Evolutionary conservation across 805 yeast species (phyloP).

Genomic region (Yamadazyma laniorum): DNA sequence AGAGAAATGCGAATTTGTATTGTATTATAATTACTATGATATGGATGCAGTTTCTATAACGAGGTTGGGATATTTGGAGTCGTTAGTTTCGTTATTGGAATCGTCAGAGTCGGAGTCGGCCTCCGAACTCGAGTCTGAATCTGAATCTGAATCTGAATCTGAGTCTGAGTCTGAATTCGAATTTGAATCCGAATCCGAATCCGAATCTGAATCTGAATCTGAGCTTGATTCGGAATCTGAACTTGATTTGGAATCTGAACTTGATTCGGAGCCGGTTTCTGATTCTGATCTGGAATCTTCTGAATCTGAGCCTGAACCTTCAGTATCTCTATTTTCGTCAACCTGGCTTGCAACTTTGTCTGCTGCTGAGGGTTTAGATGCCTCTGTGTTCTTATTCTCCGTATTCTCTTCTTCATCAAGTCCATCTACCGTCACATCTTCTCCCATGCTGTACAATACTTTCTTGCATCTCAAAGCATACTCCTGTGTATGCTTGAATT

Average conservation of each 20-base stretch:
- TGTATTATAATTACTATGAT: too few relatives aligned
- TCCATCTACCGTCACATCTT: conserved; percentile 10
- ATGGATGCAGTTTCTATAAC: conserved; percentile 8
- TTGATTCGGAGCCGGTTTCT: not conserved
- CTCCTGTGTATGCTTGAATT: conserved; percentile 20
- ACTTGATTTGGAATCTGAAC: not conserved
- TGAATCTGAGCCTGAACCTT: conserved; percentile 3
- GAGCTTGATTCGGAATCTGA: conserved; percentile 4
- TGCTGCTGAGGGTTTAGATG: not conserved
- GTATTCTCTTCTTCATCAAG: conserved; percentile 14
- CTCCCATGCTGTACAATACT: conserved; percentile 37
- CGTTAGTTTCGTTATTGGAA: too few relatives aligned
- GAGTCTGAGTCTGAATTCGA: not conserved
- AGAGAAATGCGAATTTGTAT: conserved; percentile 7
- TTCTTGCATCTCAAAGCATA: conserved; percentile 42
- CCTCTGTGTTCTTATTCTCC: conserved; percentile 11
- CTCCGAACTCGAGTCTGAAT: conserved; percentile 3
- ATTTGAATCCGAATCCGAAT: not conserved
- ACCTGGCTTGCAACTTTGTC: not conserved
- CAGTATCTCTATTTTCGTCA: conserved; percentile 1
- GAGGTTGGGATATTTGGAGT: conserved; percentile 9
- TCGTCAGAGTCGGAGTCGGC: conserved; percentile 2
- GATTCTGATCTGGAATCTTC: not conserved
- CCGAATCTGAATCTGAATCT: conserved; percentile 1
- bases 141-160: conserved; percentile 4